Evolutionary conservation across 148 eudicot species (phyloP).

Genomic region (Rhododendron williamsianum): DNA sequence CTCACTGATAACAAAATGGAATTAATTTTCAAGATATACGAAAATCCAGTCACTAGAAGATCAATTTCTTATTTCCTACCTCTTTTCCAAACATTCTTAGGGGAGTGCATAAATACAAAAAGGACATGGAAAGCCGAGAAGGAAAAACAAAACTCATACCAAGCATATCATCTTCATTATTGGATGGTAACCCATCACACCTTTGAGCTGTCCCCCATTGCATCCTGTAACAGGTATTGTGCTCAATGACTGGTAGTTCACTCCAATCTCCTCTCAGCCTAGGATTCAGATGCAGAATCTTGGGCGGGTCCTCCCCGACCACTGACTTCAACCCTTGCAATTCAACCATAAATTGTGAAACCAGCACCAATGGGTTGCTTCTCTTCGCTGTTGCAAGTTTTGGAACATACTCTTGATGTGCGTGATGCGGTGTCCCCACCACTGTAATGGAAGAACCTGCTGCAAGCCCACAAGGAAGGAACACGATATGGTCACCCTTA

Average conservation of each 20-base stretch:
- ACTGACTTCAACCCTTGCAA: constrained; percentile 90
- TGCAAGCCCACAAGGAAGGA: constrained; percentile 92
- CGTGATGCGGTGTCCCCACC: constrained; percentile 75
- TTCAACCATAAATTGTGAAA: constrained; percentile 91
- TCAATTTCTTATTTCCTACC: not conserved
- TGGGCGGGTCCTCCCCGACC: constrained; percentile 93
- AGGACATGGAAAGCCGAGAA: not conserved
- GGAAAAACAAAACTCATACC: constrained; percentile 41
- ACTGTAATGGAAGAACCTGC: constrained; percentile 90
- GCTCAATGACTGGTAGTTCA: constrained; percentile 75
- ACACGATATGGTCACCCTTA: constrained; percentile 47
- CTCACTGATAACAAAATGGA: not conserved
- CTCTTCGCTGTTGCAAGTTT: constrained; percentile 49
- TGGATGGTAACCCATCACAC: constrained; percentile 77
- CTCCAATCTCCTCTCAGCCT: constrained; percentile 97
- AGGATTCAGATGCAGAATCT: constrained; percentile 93
- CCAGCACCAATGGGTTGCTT: constrained; percentile 49
- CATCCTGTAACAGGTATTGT: constrained; percentile 93
- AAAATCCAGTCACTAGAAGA: not conserved
- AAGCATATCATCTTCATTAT: constrained; percentile 61
- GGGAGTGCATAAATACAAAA: constrained; percentile 1
- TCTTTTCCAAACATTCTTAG: not conserved
- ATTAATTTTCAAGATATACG: not conserved
- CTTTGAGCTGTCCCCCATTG: constrained; percentile 95
- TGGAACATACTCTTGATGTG: constrained; percentile 81